phyloP scores from a whole-genome alignment of 2,329 filamentous ascomycete genomes.

The Hymenoscyphus infarciens region DNA sequence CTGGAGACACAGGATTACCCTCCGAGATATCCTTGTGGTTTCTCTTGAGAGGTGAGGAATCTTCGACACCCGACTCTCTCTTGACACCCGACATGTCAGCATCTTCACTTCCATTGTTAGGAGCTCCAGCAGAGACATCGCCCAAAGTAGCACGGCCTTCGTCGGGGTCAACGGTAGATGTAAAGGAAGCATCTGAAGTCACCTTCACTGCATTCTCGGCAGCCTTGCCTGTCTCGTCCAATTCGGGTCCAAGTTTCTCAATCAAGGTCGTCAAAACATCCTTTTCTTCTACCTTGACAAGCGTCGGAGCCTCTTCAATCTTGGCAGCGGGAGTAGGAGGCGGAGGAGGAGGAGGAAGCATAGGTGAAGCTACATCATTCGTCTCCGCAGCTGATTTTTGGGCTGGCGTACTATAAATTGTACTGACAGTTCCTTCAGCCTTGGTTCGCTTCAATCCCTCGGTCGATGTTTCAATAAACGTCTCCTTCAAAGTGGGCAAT shows the following conservation, averaged over 20 bases:
- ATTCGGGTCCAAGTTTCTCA: neutral
- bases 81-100: neutral
- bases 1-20: neutral
- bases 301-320: neutral
- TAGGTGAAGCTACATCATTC: neutral
- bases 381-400: neutral
- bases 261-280: neutral
- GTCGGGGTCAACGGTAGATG: neutral
- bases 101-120: neutral
- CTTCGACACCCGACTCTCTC: neutral
- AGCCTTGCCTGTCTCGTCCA: neutral
- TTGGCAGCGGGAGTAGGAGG: neutral
- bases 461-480: constrained; percentile 30
- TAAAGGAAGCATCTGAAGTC: neutral
- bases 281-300: neutral
- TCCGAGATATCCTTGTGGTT: constrained; percentile 8
- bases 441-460: constrained; percentile 33
- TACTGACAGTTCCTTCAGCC: neutral
- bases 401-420: neutral
- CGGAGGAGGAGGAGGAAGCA: constrained; percentile 2
- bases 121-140: neutral
- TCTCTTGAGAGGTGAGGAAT: neutral
- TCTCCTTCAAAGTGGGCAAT: constrained; percentile 29
- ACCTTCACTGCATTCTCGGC: neutral
- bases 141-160: neutral